Conservation (phyloP, 2,329 filamentous ascomycete genomes). For the Akanthomyces dipterigenus region DNA sequence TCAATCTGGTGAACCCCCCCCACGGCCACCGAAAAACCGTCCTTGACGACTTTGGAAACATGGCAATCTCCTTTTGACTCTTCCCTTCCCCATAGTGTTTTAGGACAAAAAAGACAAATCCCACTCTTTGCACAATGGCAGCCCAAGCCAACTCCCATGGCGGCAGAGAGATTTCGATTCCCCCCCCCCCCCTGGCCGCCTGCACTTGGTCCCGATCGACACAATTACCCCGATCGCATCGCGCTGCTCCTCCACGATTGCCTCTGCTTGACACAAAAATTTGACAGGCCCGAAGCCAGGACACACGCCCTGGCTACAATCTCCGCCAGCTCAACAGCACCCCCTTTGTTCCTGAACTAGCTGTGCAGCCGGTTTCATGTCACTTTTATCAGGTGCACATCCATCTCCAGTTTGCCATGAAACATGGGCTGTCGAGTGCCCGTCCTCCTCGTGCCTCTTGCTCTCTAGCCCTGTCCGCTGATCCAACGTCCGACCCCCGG, state of each 20-base stretch:
- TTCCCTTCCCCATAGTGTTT: background rate
- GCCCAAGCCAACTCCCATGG: background rate
- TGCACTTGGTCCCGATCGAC: background rate
- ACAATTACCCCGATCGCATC: background rate
- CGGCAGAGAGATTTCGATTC: background rate
- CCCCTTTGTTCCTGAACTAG: background rate
- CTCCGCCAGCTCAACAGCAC: too few species aligned
- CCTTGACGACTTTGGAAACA: constrained; percentile 8
- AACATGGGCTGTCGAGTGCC: background rate
- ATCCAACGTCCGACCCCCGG: background rate
- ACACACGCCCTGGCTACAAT: background rate
- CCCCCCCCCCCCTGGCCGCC: background rate
- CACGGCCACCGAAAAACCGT: background rate
- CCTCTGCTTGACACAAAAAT: background rate
- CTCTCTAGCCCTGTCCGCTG: background rate
- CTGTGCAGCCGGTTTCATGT: background rate
- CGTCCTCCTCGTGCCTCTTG: background rate
- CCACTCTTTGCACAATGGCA: background rate
- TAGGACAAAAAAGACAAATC: background rate
- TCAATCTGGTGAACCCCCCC: background rate
- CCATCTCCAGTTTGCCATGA: background rate
- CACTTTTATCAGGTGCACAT: background rate
- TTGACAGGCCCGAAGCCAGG: background rate
- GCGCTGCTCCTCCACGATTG: background rate
- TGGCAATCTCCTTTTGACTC: constrained; percentile 12